Percentiles rank a stretch among this genome's conserved stretches.
These are phyloP conservation scores for Curvularia lunata DNA, from an alignment of 2,329 filamentous ascomycete species.

Conservation along the genomic window DNA sequence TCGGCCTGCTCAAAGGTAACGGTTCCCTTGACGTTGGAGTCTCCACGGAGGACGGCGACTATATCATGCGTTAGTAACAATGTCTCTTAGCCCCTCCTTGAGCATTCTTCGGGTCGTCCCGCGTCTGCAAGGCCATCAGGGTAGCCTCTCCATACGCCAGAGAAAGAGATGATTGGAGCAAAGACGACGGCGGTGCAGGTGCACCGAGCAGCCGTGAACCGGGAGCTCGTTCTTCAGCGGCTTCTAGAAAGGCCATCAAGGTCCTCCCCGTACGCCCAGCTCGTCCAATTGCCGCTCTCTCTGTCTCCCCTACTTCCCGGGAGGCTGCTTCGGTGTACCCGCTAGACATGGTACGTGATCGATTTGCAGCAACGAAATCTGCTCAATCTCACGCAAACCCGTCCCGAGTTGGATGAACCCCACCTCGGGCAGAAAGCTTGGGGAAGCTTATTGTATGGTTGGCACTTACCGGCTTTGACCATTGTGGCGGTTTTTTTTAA, in stretches of 20 bases:
- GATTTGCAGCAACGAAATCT: slow-evolving; percentile 53
- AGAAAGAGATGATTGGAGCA: slow-evolving; percentile 33
- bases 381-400: slow-evolving; percentile 62
- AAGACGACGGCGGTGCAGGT: background rate
- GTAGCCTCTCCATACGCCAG: slow-evolving; percentile 23
- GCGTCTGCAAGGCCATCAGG: slow-evolving; percentile 33
- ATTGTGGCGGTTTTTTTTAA: slow-evolving; percentile 73
- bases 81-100: background rate
- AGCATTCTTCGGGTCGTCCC: background rate
- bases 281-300: slow-evolving; percentile 31
- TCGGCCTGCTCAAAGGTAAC: slow-evolving; percentile 92
- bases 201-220: slow-evolving; percentile 8
- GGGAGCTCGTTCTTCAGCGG: background rate
- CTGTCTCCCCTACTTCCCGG: slow-evolving; percentile 2
- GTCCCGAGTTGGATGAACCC: slow-evolving; percentile 46
- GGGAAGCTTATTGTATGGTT: slow-evolving; percentile 23
- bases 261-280: slow-evolving; percentile 26
- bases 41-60: slow-evolving; percentile 98
- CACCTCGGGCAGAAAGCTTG: slow-evolving; percentile 38
- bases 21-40: slow-evolving; percentile 92
- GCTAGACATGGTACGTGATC: slow-evolving; percentile 13
- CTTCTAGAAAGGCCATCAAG: slow-evolving; percentile 27
- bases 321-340: too few species aligned
- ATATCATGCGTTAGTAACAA: slow-evolving; percentile 21
- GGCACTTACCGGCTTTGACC: slow-evolving; percentile 94